phyloP scores from a whole-genome alignment of 176 grass and related monocot species.

The Oryza longistaminata region DNA sequence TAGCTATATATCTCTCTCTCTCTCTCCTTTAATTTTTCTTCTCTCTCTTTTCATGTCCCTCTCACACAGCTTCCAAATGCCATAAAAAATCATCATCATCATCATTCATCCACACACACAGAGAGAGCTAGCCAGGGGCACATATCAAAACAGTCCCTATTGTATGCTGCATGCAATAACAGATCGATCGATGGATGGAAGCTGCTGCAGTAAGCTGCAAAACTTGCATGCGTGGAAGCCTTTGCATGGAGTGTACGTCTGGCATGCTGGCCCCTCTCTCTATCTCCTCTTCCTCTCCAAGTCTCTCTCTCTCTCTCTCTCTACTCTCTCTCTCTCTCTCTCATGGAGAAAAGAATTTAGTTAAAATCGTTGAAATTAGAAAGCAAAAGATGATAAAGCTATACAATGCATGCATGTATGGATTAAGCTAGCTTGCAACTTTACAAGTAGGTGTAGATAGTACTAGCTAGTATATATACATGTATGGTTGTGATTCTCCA shows the following conservation, averaged over 20 bases:
- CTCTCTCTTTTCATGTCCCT: neutral
- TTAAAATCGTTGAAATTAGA: constrained; percentile 16
- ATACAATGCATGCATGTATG: neutral
- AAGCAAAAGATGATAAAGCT: neutral
- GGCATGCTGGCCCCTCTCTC: constrained; percentile 54
- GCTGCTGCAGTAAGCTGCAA: constrained; percentile 62
- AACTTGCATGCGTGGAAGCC: constrained; percentile 59
- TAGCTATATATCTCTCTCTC: neutral
- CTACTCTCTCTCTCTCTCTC: constrained; percentile 28
- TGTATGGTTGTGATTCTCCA: constrained; percentile 20
- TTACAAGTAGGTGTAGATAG: constrained; percentile 33
- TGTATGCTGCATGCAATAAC: constrained; percentile 61
- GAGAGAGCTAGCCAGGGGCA: neutral
- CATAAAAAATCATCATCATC: constrained; percentile 22
- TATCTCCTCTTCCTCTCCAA: constrained; percentile 38
- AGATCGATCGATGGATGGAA: constrained; percentile 41
- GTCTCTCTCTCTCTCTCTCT: constrained; percentile 42
- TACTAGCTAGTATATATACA: constrained; percentile 11
- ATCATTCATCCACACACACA: constrained; percentile 44
- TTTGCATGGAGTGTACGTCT: constrained; percentile 98
- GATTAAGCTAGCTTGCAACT: constrained; percentile 48
- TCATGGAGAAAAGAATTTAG: neutral
- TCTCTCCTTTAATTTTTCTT: neutral
- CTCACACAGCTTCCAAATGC: constrained; percentile 29
- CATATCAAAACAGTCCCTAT: constrained; percentile 43